phyloP scores from a whole-genome alignment of 225 moss, liverwort and hornwort species.

The Straminergon stramineum region DNA sequence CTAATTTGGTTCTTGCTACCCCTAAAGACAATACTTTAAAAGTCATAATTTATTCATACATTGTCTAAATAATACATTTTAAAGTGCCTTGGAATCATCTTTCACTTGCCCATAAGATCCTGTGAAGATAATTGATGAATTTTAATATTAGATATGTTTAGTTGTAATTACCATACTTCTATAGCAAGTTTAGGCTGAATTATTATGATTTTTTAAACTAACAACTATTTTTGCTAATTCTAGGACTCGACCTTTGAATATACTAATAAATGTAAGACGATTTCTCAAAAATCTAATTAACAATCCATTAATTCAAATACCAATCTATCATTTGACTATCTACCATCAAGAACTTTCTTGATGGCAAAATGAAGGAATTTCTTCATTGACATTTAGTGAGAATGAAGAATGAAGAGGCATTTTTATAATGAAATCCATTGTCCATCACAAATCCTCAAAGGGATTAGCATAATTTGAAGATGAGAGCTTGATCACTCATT shows the following conservation, averaged over 20 bases:
- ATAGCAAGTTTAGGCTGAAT: too few relatives aligned
- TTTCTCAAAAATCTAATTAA: background rate
- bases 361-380: background rate
- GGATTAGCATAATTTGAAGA: background rate
- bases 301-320: background rate
- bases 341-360: background rate
- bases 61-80: background rate
- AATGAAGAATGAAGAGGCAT: rapidly evolving
- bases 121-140: background rate
- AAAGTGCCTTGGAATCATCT: background rate
- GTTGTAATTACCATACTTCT: too few relatives aligned
- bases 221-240: too few relatives aligned
- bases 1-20: too few relatives aligned
- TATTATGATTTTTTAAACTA: too few relatives aligned
- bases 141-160: background rate
- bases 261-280: background rate
- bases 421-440: background rate
- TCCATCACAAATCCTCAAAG: background rate
- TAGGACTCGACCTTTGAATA: rapidly evolving
- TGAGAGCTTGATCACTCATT: background rate
- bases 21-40: too few relatives aligned
- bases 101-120: background rate
- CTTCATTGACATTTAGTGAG: background rate
- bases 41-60: too few relatives aligned
- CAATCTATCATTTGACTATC: background rate